These are phyloP conservation scores for Rhodotorula paludigena DNA, from an alignment of 768 basidiomycete genomes.

Conservation along the genomic window DNA sequence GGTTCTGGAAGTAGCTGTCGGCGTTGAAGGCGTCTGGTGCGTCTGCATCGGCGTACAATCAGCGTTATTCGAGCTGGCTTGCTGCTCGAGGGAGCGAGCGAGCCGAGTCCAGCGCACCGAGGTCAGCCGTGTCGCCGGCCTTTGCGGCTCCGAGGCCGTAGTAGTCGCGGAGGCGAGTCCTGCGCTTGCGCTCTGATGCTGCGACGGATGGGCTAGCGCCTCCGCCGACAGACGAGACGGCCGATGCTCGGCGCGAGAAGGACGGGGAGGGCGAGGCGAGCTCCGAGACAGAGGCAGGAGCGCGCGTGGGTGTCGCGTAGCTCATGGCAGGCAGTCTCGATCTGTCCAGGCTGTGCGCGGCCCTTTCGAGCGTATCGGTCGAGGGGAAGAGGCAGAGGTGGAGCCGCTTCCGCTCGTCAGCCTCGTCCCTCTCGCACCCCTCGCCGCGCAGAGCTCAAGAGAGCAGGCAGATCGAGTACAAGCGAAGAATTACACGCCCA, in stretches of 20 bases:
- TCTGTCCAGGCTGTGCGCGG: background rate
- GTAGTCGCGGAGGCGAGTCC: slow-evolving; percentile 75
- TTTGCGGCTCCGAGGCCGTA: slow-evolving; percentile 77
- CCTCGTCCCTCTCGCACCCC: background rate
- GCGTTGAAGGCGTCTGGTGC: slow-evolving; percentile 13
- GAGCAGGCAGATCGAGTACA: no score
- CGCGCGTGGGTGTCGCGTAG: background rate
- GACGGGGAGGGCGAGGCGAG: slow-evolving; percentile 16
- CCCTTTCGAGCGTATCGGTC: background rate
- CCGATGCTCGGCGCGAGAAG: slow-evolving; percentile 15
- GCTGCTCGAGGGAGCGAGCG: background rate
- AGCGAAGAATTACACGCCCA: no score
- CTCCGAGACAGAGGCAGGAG: background rate
- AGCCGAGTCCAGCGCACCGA: slow-evolving; percentile 45
- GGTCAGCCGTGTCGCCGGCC: slow-evolving; percentile 69
- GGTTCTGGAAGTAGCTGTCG: background rate
- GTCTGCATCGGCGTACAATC: slow-evolving; percentile 41
- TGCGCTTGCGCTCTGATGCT: slow-evolving; percentile 56
- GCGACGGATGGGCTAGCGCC: background rate
- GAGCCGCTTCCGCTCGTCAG: background rate
- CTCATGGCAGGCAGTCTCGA: background rate
- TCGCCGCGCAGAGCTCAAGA: no score
- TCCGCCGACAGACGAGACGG: slow-evolving; percentile 3
- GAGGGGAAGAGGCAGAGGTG: background rate
- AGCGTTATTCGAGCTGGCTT: no score